Evolutionary conservation across 169 alveolate species (phyloP).

Genomic region (Cryptosporidium parvum): DNA sequence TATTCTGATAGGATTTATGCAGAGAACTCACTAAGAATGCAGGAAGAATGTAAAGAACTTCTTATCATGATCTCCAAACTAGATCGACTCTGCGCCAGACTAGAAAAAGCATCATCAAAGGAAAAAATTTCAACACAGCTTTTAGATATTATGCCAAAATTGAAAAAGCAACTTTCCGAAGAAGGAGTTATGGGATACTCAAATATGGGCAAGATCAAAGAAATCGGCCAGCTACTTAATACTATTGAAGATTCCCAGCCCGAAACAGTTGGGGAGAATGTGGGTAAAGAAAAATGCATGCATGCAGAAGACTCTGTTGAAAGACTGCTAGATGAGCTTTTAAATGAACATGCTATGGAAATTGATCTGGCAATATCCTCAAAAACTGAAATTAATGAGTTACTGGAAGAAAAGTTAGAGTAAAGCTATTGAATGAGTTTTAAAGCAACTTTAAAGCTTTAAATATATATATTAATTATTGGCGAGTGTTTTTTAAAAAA

Average conservation of each 20-base stretch:
- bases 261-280: slow-evolving; percentile 14
- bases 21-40: slow-evolving; percentile 60
- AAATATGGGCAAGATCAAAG: slow-evolving; percentile 29
- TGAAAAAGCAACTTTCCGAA: slow-evolving; percentile 54
- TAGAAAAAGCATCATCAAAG: slow-evolving; percentile 43
- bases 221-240: slow-evolving; percentile 36
- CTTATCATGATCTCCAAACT: slow-evolving; percentile 58
- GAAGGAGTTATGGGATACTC: slow-evolving; percentile 57
- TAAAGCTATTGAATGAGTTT: background rate
- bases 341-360: slow-evolving; percentile 50
- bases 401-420: background rate
- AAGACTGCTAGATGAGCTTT: slow-evolving; percentile 27
- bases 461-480: no score
- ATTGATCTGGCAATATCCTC: slow-evolving; percentile 42
- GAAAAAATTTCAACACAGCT: slow-evolving; percentile 54
- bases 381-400: background rate
- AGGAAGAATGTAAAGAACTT: slow-evolving; percentile 48
- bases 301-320: slow-evolving; percentile 19
- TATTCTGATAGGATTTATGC: slow-evolving; percentile 33
- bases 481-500: no score
- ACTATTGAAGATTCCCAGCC: slow-evolving; percentile 29
- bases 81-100: slow-evolving; percentile 50
- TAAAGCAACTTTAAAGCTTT: no score
- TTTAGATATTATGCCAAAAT: slow-evolving; percentile 45
- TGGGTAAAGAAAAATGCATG: background rate